Percentiles rank a stretch among this genome's conserved stretches.
phyloP scores from a whole-genome alignment of 1,284 basidiomycete species.

The Cryptococcus maquisensis region DNA sequence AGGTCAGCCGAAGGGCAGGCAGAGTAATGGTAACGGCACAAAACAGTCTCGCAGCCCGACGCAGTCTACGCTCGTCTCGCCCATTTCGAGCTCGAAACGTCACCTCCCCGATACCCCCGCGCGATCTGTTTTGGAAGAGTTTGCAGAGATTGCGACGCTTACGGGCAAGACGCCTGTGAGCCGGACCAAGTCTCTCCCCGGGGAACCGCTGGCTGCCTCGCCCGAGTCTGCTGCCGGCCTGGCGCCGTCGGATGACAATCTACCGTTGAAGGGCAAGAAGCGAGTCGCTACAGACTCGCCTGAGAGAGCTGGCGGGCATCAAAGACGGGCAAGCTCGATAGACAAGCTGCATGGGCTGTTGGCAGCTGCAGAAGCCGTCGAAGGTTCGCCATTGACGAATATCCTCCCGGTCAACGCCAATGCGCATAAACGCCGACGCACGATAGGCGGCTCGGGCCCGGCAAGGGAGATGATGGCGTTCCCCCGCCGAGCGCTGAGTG shows the following conservation, averaged over 20 bases:
- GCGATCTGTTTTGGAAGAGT: conserved; percentile 42
- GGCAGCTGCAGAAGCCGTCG: conserved; percentile 42
- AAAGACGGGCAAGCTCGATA: conserved; percentile 25
- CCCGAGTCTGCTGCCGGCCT: conserved; percentile 1
- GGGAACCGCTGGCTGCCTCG: conserved; percentile 17
- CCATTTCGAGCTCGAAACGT: conserved; percentile 31
- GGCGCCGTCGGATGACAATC: conserved; percentile 15
- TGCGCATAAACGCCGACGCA: conserved; percentile 37
- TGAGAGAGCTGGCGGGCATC: conserved; percentile 5
- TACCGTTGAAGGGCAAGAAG: conserved; percentile 18
- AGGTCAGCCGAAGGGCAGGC: neutral
- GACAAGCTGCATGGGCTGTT: conserved; percentile 41
- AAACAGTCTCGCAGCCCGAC: conserved; percentile 27
- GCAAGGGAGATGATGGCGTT: conserved; percentile 22
- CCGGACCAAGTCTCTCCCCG: conserved; percentile 27
- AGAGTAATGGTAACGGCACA: neutral
- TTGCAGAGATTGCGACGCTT: conserved; percentile 40
- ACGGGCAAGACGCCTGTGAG: conserved; percentile 35
- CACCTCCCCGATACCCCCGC: conserved; percentile 39
- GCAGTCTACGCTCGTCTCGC: conserved; percentile 38
- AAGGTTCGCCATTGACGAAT: conserved; percentile 38
- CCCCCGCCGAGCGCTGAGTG: conserved; percentile 7
- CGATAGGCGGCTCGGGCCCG: conserved; percentile 28
- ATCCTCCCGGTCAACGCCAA: conserved; percentile 11
- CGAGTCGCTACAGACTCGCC: conserved; percentile 27